Evolutionary conservation across 768 basidiomycete species (phyloP).

Genomic region (Tremella mesenterica): DNA sequence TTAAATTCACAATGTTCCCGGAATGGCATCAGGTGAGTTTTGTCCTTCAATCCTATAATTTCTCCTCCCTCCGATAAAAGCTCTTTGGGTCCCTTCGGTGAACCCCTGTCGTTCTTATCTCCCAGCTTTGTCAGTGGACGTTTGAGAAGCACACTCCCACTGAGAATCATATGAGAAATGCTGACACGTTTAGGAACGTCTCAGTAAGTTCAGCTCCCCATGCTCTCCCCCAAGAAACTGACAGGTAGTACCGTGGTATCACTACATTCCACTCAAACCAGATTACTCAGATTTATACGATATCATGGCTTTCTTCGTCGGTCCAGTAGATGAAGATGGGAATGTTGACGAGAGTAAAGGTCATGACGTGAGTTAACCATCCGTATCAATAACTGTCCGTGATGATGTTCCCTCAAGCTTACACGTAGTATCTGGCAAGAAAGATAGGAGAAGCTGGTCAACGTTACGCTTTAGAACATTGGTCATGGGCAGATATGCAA

Average conservation of each 20-base stretch:
- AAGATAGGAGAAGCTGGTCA: conserved; percentile 43
- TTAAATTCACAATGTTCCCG: conserved; percentile 65
- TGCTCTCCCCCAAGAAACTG: background rate
- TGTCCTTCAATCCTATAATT: no score
- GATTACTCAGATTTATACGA: conserved; percentile 65
- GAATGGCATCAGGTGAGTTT: conserved; percentile 54
- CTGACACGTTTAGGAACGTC: conserved; percentile 19
- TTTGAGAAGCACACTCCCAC: no score
- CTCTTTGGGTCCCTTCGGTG: no score
- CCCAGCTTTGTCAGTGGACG: no score
- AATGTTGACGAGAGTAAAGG: conserved; percentile 50
- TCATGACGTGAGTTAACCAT: conserved; percentile 52
- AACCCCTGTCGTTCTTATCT: no score
- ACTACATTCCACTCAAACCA: conserved; percentile 60
- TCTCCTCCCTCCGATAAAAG: no score
- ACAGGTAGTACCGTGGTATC: conserved; percentile 55
- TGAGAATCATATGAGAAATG: background rate
- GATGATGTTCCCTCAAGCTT: background rate
- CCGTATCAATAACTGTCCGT: background rate
- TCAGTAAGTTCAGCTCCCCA: conserved; percentile 14
- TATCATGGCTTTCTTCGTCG: conserved; percentile 63
- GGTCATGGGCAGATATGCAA: conserved; percentile 44
- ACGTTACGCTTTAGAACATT: conserved; percentile 38
- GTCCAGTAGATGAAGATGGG: conserved; percentile 47
- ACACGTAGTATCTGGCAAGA: conserved; percentile 32